Evolutionary conservation across 2,329 filamentous ascomycete species (phyloP), one percentile per base, ranked within the genome.

Genomic region (Hymenoscyphus infarciens): DNA sequence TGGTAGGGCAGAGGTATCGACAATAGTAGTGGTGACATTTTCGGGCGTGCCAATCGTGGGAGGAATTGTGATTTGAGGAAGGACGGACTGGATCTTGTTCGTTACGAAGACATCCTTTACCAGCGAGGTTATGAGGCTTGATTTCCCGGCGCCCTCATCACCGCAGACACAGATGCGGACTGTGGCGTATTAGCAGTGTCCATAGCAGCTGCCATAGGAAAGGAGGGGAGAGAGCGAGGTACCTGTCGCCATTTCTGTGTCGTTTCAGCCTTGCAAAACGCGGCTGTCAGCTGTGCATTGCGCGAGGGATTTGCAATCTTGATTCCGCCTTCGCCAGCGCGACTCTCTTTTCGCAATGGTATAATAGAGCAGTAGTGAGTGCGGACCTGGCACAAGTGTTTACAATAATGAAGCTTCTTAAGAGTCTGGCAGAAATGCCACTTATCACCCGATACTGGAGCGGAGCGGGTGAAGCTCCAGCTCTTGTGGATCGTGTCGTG

Each of bases 91-190:
- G 73, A 99, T 97, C 80, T 96, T 97, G 78, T 91, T 91, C 68
- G 90, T 91, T 71, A 98, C 91, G 77, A 98, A 99, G 76, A 94
- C 90, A 75, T 97, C 94, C 75, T 98, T 98, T 75, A 99, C 94
- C 45, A 99, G 87, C 62, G 92, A 96, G 61, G 93, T 95, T 74
- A 97, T 96, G 75, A 97, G 83, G 76, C 91, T 95, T 64, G 90
- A 95, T 79, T 97, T 97, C 71, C 92, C 92, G n/a, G 90, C 92
- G 71, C 90, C 90, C 78, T 98, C 94, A 76, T 99, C 95, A 73
- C 95, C 95, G 79, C 93, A 97, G 63, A 98, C 91, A 77, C 92
- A 97, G 73, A 98, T 93, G 68, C 95, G 90, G 65, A 98, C 94
- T 80, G 31, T 10, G 25, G 11, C n/a, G 45, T 55, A 59, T 69